These are phyloP conservation scores for Plicaturopsis crispa DNA, from an alignment of 768 basidiomycete genomes.

Conservation along the genomic window DNA sequence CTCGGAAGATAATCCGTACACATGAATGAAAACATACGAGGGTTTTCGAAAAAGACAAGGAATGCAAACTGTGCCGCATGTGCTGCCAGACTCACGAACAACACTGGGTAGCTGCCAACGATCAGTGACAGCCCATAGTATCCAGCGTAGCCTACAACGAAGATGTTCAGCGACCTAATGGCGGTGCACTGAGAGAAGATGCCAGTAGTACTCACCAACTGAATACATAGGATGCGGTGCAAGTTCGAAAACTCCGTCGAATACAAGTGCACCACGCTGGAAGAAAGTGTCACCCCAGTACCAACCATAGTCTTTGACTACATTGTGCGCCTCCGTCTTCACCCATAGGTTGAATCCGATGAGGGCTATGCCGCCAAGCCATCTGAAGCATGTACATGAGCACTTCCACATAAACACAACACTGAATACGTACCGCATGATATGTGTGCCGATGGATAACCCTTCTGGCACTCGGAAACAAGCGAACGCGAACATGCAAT, in stretches of 20 bases:
- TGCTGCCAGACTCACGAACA: conserved; percentile 90
- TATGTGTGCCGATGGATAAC: conserved; percentile 64
- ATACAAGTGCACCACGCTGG: conserved; percentile 87
- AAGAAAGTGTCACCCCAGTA: conserved; percentile 95
- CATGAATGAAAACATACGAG: conserved; percentile 52
- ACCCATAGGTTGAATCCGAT: conserved; percentile 98
- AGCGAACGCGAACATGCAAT: conserved; percentile 91
- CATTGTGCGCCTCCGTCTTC: conserved; percentile 94
- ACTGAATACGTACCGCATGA: conserved; percentile 52
- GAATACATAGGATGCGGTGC: conserved; percentile 97
- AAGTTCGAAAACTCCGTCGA: conserved; percentile 96
- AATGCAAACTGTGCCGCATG: conserved; percentile 97
- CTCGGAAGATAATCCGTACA: background rate
- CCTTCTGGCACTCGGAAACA: conserved; percentile 83
- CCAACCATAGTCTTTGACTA: conserved; percentile 98
- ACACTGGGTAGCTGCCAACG: conserved; percentile 79
- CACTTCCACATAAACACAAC: background rate
- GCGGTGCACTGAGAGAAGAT: background rate
- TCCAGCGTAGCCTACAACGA: conserved; percentile 73
- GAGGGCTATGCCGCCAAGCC: conserved; percentile 78
- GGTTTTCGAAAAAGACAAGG: conserved; percentile 93
- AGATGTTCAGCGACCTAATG: conserved; percentile 3
- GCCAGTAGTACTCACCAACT: conserved; percentile 39
- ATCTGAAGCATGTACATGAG: conserved; percentile 46
- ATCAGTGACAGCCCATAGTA: conserved; percentile 95